phyloP scores from a whole-genome alignment of 2,329 filamentous ascomycete genomes.

The Fusarium sp. region DNA sequence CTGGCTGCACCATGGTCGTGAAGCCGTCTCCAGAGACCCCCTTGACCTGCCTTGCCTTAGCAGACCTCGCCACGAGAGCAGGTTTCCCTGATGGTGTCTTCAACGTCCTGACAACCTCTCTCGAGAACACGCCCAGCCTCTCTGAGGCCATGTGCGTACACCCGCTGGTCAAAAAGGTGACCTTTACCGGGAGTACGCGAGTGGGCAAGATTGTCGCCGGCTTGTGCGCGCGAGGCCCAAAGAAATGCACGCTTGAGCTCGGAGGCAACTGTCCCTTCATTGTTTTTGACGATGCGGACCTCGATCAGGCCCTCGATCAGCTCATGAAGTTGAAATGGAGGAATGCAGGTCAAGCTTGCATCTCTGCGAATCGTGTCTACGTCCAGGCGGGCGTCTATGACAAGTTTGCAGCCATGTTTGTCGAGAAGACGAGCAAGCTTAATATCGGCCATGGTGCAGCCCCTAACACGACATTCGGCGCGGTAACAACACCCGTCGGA shows the following conservation, averaged over 20 bases:
- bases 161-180: slow-evolving; percentile 69
- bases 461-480: slow-evolving; percentile 41
- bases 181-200: slow-evolving; percentile 77
- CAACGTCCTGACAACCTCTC: slow-evolving; percentile 58
- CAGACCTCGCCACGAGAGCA: slow-evolving; percentile 74
- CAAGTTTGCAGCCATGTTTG: slow-evolving; percentile 70
- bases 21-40: slow-evolving; percentile 82
- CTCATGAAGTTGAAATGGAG: slow-evolving; percentile 73
- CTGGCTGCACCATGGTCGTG: slow-evolving; percentile 81
- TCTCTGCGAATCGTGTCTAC: slow-evolving; percentile 69
- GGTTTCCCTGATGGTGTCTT: slow-evolving; percentile 81
- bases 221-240: slow-evolving; percentile 71
- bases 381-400: slow-evolving; percentile 69
- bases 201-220: slow-evolving; percentile 75
- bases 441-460: slow-evolving; percentile 21
- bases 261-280: slow-evolving; percentile 77
- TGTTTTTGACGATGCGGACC: slow-evolving; percentile 74
- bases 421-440: slow-evolving; percentile 3
- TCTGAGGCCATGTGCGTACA: slow-evolving; percentile 60
- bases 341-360: slow-evolving; percentile 74
- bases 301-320: slow-evolving; percentile 73
- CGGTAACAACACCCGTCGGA: slow-evolving; percentile 41
- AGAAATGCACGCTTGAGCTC: slow-evolving; percentile 76
- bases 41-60: slow-evolving; percentile 76
- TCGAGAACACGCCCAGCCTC: slow-evolving; percentile 56